Evolutionary conservation across 1,284 basidiomycete species (phyloP), one percentile per base, ranked within the genome.

Genomic region (Austroboletus novae-zelandiae): DNA sequence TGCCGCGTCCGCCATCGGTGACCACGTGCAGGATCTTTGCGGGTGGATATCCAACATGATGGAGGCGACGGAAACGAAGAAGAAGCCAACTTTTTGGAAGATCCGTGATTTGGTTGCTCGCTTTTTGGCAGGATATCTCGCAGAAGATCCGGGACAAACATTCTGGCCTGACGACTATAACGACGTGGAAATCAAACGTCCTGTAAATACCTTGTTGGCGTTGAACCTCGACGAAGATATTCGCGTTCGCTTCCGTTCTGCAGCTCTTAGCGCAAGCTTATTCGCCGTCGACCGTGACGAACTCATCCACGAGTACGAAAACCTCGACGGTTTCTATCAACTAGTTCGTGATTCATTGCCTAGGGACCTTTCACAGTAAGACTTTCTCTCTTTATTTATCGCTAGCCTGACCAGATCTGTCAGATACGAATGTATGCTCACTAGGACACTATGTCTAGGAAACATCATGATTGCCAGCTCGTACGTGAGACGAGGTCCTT

Each of bases 401-500:
- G 34, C 39, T 30, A 10, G 36, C 25, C 41, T 62, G 35, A 51
- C 10, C 25, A 35, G 11, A 44, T 47, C 47, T 48, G 34, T 6
- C 51, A 89, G 89, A 48, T 83, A 80, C 58, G 94, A 97, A 63
- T 71, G 74, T 35, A 89, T 94, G 74, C 68, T 94, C 34, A 92
- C 91, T 9, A 81, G 91, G 37, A 77, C 91, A 18, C 69, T 98
- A 14, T 84, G 81, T 54, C 74, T 94, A 27, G 84, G 86, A 23
- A 98, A 98, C 66, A 80, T 91, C 54, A 87, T 95, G 73, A 78
- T 98, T 30, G 79, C 84, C 17, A 90, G 85, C 62, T 88, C 91
- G 2, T 78, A 81, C 1, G 80, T 90, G 11, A 81, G 95, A n/a
- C 80, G 89, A n/a, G 86, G 84, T 1, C 81, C 93, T 1, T 91